Conservation (phyloP, 495 filamentous ascomycete species). For the Penicillium maclennaniae region DNA sequence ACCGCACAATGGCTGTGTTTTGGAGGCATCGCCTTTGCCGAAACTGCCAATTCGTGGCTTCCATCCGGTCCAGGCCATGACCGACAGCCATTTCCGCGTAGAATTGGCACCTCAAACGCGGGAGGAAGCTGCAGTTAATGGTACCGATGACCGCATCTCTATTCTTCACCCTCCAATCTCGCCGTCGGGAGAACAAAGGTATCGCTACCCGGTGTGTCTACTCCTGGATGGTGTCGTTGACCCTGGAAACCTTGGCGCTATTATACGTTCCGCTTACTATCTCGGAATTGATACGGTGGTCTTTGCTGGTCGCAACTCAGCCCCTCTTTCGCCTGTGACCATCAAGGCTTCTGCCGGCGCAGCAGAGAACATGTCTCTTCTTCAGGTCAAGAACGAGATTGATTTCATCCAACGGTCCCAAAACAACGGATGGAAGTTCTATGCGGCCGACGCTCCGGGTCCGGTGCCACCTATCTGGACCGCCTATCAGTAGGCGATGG, state of each 20-base stretch:
- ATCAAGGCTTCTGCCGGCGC: constrained; percentile 87
- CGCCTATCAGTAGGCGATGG: constrained; percentile 4
- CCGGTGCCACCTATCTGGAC: constrained; percentile 27
- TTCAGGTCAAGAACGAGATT: constrained; percentile 59
- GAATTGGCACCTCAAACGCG: constrained; percentile 61
- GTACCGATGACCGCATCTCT: constrained; percentile 41
- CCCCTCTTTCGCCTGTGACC: constrained; percentile 67
- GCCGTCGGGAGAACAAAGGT: constrained; percentile 10
- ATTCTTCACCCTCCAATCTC: constrained; percentile 25
- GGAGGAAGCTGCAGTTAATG: constrained; percentile 71
- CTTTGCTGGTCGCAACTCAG: constrained; percentile 63
- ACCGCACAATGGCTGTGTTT: constrained; percentile 85
- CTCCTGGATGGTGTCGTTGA: constrained; percentile 83
- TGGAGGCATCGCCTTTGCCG: constrained; percentile 83
- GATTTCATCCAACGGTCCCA: constrained; percentile 66
- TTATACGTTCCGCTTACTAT: constrained; percentile 80
- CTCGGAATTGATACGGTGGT: constrained; percentile 75
- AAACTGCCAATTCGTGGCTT: constrained; percentile 64
- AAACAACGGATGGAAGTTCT: constrained; percentile 75
- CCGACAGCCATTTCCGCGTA: constrained; percentile 50
- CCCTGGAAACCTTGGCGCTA: constrained; percentile 84
- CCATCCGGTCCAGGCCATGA: constrained; percentile 36
- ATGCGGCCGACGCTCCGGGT: constrained; percentile 65
- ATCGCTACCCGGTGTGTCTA: constrained; percentile 70
- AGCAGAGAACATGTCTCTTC: constrained; percentile 69